Conservation (phyloP, 305 asterid genomes). For the Fraxinus sp. region DNA sequence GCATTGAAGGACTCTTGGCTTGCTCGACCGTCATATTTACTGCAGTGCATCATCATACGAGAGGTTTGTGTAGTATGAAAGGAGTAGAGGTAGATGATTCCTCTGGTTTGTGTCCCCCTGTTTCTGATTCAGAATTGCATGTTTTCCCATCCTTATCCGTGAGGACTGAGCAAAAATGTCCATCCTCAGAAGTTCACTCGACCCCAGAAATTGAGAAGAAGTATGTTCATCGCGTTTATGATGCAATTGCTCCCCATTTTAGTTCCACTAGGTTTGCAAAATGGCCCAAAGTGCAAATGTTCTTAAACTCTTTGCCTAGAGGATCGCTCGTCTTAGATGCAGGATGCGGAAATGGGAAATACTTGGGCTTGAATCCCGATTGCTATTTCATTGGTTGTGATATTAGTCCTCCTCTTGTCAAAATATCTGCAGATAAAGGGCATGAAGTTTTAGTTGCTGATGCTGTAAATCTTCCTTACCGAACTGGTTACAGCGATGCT, state of each 20-base stretch:
- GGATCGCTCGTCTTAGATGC: slow-evolving; percentile 88
- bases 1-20: slow-evolving; percentile 15
- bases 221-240: slow-evolving; percentile 88
- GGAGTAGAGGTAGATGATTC: slow-evolving; percentile 31
- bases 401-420: slow-evolving; percentile 72
- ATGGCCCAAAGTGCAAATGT: slow-evolving; percentile 92
- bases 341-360: slow-evolving; percentile 96
- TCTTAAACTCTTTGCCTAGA: slow-evolving; percentile 59
- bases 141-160: slow-evolving; percentile 47
- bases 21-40: slow-evolving; percentile 21
- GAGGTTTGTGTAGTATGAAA: slow-evolving; percentile 53
- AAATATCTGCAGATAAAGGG: slow-evolving; percentile 73
- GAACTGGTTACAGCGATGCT: slow-evolving; percentile 83
- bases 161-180: slow-evolving; percentile 27
- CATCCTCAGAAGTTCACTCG: slow-evolving; percentile 49
- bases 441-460: slow-evolving; percentile 91
- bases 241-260: slow-evolving; percentile 98
- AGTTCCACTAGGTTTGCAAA: slow-evolving; percentile 92
- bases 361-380: slow-evolving; percentile 69
- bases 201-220: slow-evolving; percentile 95
- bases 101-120: slow-evolving; percentile 23
- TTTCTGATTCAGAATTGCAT: slow-evolving; percentile 34
- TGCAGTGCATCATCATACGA: not conserved
- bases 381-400: slow-evolving; percentile 81
- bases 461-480: slow-evolving; percentile 85